Conservation (phyloP, 2,329 filamentous ascomycete species). For the Cryoendolithus antarcticus region DNA sequence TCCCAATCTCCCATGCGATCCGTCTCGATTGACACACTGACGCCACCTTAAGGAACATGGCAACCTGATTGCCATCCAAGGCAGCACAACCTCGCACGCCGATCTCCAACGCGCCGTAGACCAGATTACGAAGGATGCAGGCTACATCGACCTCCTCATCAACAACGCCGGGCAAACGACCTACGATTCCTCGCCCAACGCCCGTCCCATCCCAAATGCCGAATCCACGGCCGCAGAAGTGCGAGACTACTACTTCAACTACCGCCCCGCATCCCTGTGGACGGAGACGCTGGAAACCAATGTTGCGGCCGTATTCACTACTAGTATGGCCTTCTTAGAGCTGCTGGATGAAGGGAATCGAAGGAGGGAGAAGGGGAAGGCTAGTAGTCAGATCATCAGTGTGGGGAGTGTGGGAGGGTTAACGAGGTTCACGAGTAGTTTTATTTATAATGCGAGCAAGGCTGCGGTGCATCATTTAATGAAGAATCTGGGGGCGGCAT, state of each 20-base stretch:
- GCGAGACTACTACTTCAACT: constrained; percentile 28
- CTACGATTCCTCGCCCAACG: constrained; percentile 17
- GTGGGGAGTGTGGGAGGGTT: constrained; percentile 30
- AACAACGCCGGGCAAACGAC: constrained; percentile 37
- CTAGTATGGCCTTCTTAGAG: constrained; percentile 33
- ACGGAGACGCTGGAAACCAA: constrained; percentile 30
- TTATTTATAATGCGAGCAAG: constrained; percentile 33
- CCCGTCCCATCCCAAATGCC: constrained; percentile 29
- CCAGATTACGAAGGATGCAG: constrained; percentile 29
- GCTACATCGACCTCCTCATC: constrained; percentile 40
- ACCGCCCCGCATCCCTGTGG: constrained; percentile 33
- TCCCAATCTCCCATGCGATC: constrained; percentile 9
- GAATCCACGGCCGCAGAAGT: constrained; percentile 17
- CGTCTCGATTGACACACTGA: constrained; percentile 7
- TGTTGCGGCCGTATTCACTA: constrained; percentile 31
- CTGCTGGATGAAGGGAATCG: constrained; percentile 34
- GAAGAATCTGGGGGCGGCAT: constrained; percentile 30
- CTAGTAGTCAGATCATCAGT: constrained; percentile 35
- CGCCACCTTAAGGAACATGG: constrained; percentile 11
- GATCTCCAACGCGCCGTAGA: constrained; percentile 31
- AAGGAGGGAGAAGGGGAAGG: constrained; percentile 25
- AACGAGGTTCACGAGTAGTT: constrained; percentile 22
- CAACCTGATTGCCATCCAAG: constrained; percentile 30
- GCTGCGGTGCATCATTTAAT: constrained; percentile 32
- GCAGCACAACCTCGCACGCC: constrained; percentile 30